phyloP scores from a whole-genome alignment of 352 stramenopile species.

The Hyaloperonospora arabidopsidis region DNA sequence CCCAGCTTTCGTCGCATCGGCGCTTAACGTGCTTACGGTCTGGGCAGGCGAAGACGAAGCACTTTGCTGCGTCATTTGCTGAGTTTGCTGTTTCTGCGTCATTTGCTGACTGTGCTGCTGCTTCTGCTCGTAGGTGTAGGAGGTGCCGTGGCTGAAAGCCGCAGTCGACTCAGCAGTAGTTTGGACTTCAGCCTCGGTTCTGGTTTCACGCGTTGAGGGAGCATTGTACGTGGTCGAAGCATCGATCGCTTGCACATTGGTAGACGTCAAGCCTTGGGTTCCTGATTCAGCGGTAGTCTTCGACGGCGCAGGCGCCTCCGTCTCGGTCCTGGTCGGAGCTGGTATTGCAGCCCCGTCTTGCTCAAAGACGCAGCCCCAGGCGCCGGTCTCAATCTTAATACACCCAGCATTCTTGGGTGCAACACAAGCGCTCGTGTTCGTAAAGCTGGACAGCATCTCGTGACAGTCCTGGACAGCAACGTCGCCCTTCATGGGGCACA shows the following conservation, averaged over 20 bases:
- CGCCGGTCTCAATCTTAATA: constrained; percentile 60
- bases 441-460: constrained; percentile 48
- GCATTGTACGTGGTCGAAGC: too few relatives aligned
- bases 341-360: constrained; percentile 8
- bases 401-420: constrained; percentile 45
- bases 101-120: constrained; percentile 12
- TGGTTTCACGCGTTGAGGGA: too few relatives aligned
- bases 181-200: too few relatives aligned
- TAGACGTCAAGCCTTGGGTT: too few relatives aligned
- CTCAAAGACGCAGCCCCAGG: constrained; percentile 57
- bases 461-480: constrained; percentile 51
- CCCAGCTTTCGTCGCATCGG: constrained; percentile 8
- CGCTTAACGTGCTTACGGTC: constrained; percentile 20
- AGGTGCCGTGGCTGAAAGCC: constrained; percentile 10
- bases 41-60: constrained; percentile 18
- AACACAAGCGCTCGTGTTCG: constrained; percentile 38
- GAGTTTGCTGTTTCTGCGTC: too few relatives aligned
- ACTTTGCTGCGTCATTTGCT: constrained; percentile 8
- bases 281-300: too few relatives aligned
- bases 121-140: constrained; percentile 13
- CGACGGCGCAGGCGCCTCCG: constrained; percentile 13
- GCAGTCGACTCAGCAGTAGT: too few relatives aligned
- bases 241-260: too few relatives aligned
- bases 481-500: constrained; percentile 54
- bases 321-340: constrained; percentile 20